Evolutionary conservation across 495 filamentous ascomycete species (phyloP), one percentile per base, ranked within the genome.

Genomic region (Penicillium bialowiezense): DNA sequence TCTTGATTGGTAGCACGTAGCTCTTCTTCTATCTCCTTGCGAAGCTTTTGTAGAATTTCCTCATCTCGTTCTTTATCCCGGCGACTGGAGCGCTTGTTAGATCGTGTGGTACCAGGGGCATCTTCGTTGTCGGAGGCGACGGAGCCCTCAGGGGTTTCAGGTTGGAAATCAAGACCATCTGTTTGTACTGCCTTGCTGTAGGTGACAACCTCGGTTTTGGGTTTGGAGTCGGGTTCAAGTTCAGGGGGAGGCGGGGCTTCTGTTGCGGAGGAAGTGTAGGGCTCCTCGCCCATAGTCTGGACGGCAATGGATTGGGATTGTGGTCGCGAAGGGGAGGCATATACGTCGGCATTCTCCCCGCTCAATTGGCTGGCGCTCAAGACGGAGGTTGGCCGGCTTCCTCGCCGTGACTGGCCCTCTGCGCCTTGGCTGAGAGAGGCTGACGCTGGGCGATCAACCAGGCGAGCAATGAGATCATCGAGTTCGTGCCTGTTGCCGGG

Each of bases 131-230:
- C 88, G 8, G 84, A 84, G n/a, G 80, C 78, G 13, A 76, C 71
- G 69, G 83, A 83, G 42, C 76, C 78, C 50, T 83, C 81, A 4
- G 77, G 58, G 1, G 64, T 60, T n/a, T 70, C 62, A 13, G 59
- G 31, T 8, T 52, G 50, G 15, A 52, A 56, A 26, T 56, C 54
- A 54, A 66, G 33, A 7, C 75, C 76, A 33, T 77, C 79, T 14
- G 93, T 96, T 63, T 97, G 95, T 20, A 97, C 90, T 12, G 80
- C 90, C 72, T 96, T 99, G 75, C 87, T 97, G 77, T 97, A 97
- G 24, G 88, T 91, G 59, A 91, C 84, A 17, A 91, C 72, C 67
- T 97, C 91, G 32, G 83, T 84, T 44, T 84, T 81, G 12, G 84
- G 84, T 48, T 84, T 80, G 17, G 83, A 80, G 48, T 97, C 91